Base-by-base conservation (phyloP, 768 basidiomycete species). In the Kwoniella europaea region DNA sequence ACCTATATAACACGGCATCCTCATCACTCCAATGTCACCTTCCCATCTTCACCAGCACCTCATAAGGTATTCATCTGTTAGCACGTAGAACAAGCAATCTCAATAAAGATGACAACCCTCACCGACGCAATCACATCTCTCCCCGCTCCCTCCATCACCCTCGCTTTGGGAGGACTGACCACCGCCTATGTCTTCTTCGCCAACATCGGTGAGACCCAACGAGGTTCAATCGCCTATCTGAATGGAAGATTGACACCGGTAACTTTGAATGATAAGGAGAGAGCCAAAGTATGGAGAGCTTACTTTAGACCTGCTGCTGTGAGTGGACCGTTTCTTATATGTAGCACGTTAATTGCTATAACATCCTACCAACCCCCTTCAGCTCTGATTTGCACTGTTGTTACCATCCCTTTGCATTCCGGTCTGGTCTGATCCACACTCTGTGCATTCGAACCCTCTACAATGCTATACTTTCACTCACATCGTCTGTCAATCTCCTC, bases 131-230 rank as follows among this genome's bases (percentile, higher is more conserved):
- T 68, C 52, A 16, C 55, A 42, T 18, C 42, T 22, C 58, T 68
- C 12, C 67, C 67, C 13, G 67, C 67, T 10, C 67, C 67, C n/a
- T 62, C 60, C 10, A 68, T 68, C 68, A 70, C 68, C 42, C 46
- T 70, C 5, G 68, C 68, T 53, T 24, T 70, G 6, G 68, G 63
- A 22, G 68, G 68, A 16, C 20, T 65, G 10, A 63, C 62, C n/a
- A 70, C 68, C 10, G 41, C 63, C 55, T 70, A 70, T 52, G 63
- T 70, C 41, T 61, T 70, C 57, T 70, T 64, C 44, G 18, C 44
- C 10, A 70, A 70, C 29, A 41, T 70, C 55, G 29, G 29, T 44
- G 63, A 70, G 13, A 29, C 18, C n/a, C 68, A 70, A 24, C 35
- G 62, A 46, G 68, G 68, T 15, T 16, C 50, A 15, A 65, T 70